Evolutionary conservation across 495 filamentous ascomycete genomes (phyloP).

Genomic region (Neurospora sp.): DNA sequence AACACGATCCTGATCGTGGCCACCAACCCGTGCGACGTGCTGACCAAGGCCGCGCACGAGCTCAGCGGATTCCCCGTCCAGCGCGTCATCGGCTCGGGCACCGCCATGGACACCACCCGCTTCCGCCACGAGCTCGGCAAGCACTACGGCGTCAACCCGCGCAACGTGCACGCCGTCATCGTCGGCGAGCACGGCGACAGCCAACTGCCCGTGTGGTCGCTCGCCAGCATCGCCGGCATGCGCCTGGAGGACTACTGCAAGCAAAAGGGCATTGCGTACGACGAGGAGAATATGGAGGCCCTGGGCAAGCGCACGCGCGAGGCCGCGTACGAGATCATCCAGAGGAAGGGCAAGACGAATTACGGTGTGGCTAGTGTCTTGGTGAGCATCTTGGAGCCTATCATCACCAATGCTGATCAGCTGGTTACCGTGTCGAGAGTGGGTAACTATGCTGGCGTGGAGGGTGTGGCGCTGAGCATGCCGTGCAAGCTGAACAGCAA

Average conservation of each 20-base stretch:
- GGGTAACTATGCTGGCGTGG: conserved; percentile 19
- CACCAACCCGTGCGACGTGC: conserved; percentile 25
- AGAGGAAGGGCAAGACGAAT: conserved; percentile 50
- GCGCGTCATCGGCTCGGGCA: conserved; percentile 24
- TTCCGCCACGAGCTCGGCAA: conserved; percentile 23
- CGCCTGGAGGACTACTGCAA: conserved; percentile 17
- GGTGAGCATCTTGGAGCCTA: conserved; percentile 20
- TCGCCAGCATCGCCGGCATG: conserved; percentile 22
- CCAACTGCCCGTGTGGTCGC: conserved; percentile 23
- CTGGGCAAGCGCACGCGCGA: conserved; percentile 14
- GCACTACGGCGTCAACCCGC: conserved; percentile 20
- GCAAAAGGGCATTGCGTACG: conserved; percentile 13
- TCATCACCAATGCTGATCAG: conserved; percentile 20
- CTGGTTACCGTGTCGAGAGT: conserved; percentile 21
- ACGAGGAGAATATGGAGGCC: conserved; percentile 14
- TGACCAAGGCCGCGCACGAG: conserved; percentile 19
- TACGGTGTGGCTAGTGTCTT: conserved; percentile 44
- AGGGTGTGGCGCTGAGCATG: conserved; percentile 22
- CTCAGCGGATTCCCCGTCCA: conserved; percentile 19
- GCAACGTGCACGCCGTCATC: conserved; percentile 23
- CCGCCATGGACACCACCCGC: conserved; percentile 23
- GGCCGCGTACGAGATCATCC: conserved; percentile 46
- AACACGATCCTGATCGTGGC: conserved; percentile 24
- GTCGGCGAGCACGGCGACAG: conserved; percentile 25
- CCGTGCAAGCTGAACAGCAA: conserved; percentile 22